Conservation (phyloP, 2,329 filamentous ascomycete genomes). For the Talaromyces islandicus region DNA sequence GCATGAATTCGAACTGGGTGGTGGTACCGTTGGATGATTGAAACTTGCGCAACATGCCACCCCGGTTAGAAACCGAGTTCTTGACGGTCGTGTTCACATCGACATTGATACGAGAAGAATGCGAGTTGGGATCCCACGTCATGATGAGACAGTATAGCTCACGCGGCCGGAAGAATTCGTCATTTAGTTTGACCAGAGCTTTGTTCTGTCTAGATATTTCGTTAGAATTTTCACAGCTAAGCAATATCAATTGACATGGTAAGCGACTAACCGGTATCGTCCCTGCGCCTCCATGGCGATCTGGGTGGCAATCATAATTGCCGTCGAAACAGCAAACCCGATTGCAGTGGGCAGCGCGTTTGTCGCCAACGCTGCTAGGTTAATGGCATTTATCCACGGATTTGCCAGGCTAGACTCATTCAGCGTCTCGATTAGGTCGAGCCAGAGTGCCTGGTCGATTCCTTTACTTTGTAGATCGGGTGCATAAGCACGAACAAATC, state of each 20-base stretch:
- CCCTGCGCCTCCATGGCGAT: slow-evolving; percentile 5
- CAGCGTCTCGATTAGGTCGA: slow-evolving; percentile 31
- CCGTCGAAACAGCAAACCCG: slow-evolving; percentile 4
- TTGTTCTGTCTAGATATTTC: slow-evolving; percentile 37
- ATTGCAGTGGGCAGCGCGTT: neutral
- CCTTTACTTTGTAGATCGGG: slow-evolving; percentile 29
- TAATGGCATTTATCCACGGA: slow-evolving; percentile 10
- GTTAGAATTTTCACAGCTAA: neutral
- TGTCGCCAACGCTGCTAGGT: slow-evolving; percentile 5
- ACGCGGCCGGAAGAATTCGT: slow-evolving; percentile 51
- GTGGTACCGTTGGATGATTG: slow-evolving; percentile 36
- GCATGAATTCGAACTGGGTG: slow-evolving; percentile 28
- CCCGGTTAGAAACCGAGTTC: neutral
- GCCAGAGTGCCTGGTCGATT: slow-evolving; percentile 30
- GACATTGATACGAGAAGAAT: neutral
- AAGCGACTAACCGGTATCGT: slow-evolving; percentile 16
- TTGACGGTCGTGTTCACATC: neutral
- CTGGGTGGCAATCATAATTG: slow-evolving; percentile 5
- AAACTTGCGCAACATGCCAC: slow-evolving; percentile 13
- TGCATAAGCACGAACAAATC: slow-evolving; percentile 36
- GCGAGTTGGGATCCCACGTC: slow-evolving; percentile 30
- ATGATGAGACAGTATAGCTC: slow-evolving; percentile 53
- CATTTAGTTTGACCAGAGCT: slow-evolving; percentile 53
- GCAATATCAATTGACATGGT: neutral
- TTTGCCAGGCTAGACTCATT: slow-evolving; percentile 6